Evolutionary conservation across 768 basidiomycete species (phyloP).

Genomic region (Naganishia antarctica): DNA sequence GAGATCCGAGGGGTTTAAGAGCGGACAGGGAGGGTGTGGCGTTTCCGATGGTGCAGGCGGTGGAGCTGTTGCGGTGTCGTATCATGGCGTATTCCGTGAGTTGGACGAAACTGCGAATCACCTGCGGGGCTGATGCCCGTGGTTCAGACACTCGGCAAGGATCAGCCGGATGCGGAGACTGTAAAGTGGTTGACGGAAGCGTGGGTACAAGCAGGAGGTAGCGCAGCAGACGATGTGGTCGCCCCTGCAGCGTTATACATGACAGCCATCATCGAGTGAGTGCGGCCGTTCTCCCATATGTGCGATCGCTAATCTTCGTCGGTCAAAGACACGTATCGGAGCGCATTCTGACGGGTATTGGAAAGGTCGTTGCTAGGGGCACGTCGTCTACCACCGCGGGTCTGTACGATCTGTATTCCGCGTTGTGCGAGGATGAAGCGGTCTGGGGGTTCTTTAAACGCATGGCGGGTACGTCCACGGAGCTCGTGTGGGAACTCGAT

Average conservation of each 20-base stretch:
- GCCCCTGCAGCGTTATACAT: conserved; percentile 82
- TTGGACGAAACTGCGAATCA: conserved; percentile 1
- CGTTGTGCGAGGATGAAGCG: conserved; percentile 82
- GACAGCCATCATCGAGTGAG: conserved; percentile 78
- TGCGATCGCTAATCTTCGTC: conserved; percentile 2
- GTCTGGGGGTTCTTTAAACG: conserved; percentile 78
- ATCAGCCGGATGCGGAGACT: conserved; percentile 73
- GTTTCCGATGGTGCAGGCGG: conserved; percentile 51
- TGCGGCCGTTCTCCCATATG: not conserved
- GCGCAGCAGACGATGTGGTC: conserved; percentile 57
- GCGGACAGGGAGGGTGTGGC: conserved; percentile 27
- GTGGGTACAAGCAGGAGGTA: conserved; percentile 61
- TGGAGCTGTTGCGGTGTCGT: conserved; percentile 62
- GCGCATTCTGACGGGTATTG: conserved; percentile 76
- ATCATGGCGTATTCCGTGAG: conserved; percentile 43
- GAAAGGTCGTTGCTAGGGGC: conserved; percentile 77
- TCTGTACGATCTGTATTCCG: conserved; percentile 75
- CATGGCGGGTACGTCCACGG: conserved; percentile 56
- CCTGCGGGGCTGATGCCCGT: conserved; percentile 56
- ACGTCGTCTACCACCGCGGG: conserved; percentile 72
- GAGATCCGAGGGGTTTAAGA: conserved; percentile 11
- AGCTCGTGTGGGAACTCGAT: not conserved
- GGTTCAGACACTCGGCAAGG: conserved; percentile 79
- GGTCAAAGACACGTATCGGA: conserved; percentile 52
- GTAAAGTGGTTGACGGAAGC: conserved; percentile 66